phyloP scores from a whole-genome alignment of 768 basidiomycete species.

The Pleurotus cornucopiae region DNA sequence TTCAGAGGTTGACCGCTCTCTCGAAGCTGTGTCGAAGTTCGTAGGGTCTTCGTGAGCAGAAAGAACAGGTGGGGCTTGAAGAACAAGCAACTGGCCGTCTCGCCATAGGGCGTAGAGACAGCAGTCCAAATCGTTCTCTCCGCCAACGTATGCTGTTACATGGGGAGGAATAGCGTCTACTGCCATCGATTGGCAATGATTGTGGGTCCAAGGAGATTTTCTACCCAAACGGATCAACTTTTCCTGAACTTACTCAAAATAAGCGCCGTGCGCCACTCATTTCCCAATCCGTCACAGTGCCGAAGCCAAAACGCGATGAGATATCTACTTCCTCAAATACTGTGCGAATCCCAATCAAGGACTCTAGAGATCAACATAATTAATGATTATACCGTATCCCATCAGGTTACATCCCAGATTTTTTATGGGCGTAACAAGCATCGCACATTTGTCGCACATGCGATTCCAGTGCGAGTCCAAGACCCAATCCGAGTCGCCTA shows the following conservation, averaged over 20 bases:
- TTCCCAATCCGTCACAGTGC: not conserved
- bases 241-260: slow-evolving; percentile 2
- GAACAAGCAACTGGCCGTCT: slow-evolving; percentile 12
- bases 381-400: not conserved
- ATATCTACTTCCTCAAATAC: too few species aligned
- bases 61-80: slow-evolving; percentile 11
- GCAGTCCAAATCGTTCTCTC: slow-evolving; percentile 1
- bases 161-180: slow-evolving; percentile 12
- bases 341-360: too few species aligned
- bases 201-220: slow-evolving; percentile 6
- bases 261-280: slow-evolving; percentile 1
- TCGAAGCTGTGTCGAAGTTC: not conserved
- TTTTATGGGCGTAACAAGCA: too few species aligned
- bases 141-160: slow-evolving; percentile 15
- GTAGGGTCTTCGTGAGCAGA: not conserved
- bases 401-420: too few species aligned
- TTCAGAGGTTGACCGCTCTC: not conserved
- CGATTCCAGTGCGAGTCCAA: too few species aligned
- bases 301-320: not conserved
- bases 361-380: not conserved
- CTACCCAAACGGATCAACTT: not conserved
- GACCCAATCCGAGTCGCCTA: too few species aligned
- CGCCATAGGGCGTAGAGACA: slow-evolving; percentile 10
- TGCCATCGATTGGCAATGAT: slow-evolving; percentile 1
- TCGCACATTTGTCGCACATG: too few species aligned